phyloP scores from a whole-genome alignment of 2,329 filamentous ascomycete species.

The Fusarium brachygibbosum region DNA sequence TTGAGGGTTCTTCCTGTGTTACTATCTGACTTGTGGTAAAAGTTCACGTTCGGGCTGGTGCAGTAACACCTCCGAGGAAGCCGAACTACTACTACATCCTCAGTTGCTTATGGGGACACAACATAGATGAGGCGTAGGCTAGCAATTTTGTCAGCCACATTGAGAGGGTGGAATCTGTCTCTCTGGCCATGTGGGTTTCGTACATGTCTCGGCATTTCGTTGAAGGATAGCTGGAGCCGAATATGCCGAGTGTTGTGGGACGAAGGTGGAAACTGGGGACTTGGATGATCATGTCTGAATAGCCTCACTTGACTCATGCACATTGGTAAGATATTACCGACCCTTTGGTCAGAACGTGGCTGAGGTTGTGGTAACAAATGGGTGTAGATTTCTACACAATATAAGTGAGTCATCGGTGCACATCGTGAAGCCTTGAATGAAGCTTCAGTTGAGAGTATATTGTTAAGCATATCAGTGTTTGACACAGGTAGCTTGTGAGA shows the following conservation, averaged over 20 bases:
- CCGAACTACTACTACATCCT: neutral
- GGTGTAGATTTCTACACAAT: neutral
- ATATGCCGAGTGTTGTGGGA: neutral
- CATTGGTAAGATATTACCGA: neutral
- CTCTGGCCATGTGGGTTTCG: neutral
- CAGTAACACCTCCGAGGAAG: neutral
- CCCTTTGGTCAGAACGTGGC: neutral
- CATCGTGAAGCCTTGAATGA: neutral
- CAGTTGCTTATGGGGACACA: conserved; percentile 1
- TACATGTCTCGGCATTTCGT: neutral
- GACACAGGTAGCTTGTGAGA: too few species aligned
- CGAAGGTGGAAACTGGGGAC: neutral
- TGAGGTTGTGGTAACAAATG: neutral
- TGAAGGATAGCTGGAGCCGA: neutral
- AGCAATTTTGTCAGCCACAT: neutral
- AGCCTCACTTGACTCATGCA: neutral
- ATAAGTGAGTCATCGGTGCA: neutral
- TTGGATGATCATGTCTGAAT: neutral
- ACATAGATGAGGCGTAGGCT: neutral
- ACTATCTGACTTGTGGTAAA: too few species aligned
- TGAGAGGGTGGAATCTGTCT: too few species aligned
- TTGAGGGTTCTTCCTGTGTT: neutral
- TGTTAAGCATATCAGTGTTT: neutral
- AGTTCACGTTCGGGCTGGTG: neutral
- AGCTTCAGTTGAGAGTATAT: neutral